Base-by-base conservation (phyloP, 345 rosid genomes). In the Garcia nutans region DNA sequence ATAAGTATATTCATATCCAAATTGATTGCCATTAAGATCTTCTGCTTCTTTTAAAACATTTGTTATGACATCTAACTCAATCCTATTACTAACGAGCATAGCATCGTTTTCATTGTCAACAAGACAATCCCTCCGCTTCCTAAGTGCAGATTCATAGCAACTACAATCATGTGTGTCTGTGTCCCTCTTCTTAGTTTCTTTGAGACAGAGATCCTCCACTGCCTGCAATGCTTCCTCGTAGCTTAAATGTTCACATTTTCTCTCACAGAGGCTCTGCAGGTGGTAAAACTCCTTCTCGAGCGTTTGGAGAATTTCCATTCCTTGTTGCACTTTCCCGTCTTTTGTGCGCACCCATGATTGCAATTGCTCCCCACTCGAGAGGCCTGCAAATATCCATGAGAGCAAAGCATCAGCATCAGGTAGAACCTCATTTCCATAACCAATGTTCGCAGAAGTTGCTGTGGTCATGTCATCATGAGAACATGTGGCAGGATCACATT, bases 341-440 rank as follows among this genome's bases (percentile, higher is more conserved):
- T 84, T 89, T 47, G 74, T 69, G 58, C 74, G 91, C 74, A 79
- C 85, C 99, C 99, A 96, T 13, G 80, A 86, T 63, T 81, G 82
- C 86, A 85, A 79, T 72, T 87, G 89, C 78, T 92, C 96, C 75
- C 73, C 88, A 70, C 98, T 80, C 10, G 96, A 84, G 76, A 88
- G 87, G 78, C 91, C 95, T 10, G 88, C 78, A 87, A 93, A 96
- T 78, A 93, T 89, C 99, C 99, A 92, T 50, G 97, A 89, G 66
- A 96, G 83, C 59, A 96, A 75, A 47, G 85, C 64, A 82, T 90
- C 92, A 54, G 72, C 80, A 81, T 84, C 83, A 71, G 77, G 80
- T 68, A 76, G 57, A 80, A 47, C 79, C 70, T 76, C 76, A 78
- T 82, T 77, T 66, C 80, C 86, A 79, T 68, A 31, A 45, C 74